Conservation (phyloP, 2,329 filamentous ascomycete species). For the Nannizziopsis barbatae region DNA sequence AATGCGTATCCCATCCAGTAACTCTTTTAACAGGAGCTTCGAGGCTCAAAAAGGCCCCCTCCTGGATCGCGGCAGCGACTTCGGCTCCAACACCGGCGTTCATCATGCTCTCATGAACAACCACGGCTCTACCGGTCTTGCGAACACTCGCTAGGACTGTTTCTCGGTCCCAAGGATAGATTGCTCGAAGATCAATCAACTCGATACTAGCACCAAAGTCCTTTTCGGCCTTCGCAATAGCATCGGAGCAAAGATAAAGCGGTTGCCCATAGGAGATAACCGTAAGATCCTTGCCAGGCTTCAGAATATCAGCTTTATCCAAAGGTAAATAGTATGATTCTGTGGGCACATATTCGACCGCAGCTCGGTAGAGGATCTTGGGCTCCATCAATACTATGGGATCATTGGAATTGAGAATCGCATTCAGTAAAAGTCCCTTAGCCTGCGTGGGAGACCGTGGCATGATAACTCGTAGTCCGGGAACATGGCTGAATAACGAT, state of each 20-base stretch:
- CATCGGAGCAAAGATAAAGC: constrained; percentile 68
- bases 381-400: constrained; percentile 90
- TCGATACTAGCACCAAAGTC: constrained; percentile 66
- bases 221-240: constrained; percentile 59
- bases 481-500: constrained; percentile 75
- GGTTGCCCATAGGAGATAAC: constrained; percentile 84
- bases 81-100: constrained; percentile 84
- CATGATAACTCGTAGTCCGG: constrained; percentile 73
- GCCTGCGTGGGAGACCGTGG: constrained; percentile 78
- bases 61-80: constrained; percentile 77
- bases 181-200: constrained; percentile 73
- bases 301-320: constrained; percentile 73
- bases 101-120: constrained; percentile 87
- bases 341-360: constrained; percentile 80
- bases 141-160: constrained; percentile 70
- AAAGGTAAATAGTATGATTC: constrained; percentile 72
- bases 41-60: constrained; percentile 69
- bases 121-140: constrained; percentile 75
- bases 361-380: constrained; percentile 82
- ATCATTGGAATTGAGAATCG: constrained; percentile 65
- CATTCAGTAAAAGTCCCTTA: constrained; percentile 69
- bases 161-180: constrained; percentile 85
- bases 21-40: constrained; percentile 79
- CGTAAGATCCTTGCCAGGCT: constrained; percentile 68
- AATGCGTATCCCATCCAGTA: constrained; percentile 81